Evolutionary conservation across 2,329 filamentous ascomycete species (phyloP).

Genomic region (Sarocladium brachiariae): DNA sequence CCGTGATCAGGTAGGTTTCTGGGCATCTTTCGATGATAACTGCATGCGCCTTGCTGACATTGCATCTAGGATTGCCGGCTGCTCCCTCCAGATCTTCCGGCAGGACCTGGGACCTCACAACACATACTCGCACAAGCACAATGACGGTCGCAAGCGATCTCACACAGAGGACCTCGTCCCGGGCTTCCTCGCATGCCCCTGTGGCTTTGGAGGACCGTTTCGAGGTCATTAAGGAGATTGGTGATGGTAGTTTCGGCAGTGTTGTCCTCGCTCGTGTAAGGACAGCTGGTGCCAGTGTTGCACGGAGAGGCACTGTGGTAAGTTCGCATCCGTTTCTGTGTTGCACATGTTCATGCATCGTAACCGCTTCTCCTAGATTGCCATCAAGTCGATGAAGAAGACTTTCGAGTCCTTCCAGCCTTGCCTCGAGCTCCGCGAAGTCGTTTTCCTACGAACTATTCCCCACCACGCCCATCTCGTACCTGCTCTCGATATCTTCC

Average conservation of each 20-base stretch:
- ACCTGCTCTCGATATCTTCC: conserved; percentile 95
- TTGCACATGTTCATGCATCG: conserved; percentile 13
- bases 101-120: conserved; percentile 11
- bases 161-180: conserved; percentile 59
- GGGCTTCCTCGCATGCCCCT: conserved; percentile 49
- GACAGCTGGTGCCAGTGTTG: conserved; percentile 80
- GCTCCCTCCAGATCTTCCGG: conserved; percentile 12
- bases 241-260: conserved; percentile 97
- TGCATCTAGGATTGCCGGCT: conserved; percentile 3
- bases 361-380: conserved; percentile 56
- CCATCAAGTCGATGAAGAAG: conserved; percentile 99
- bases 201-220: conserved; percentile 85
- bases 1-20: conserved; percentile 18
- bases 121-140: conserved; percentile 13
- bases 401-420: conserved; percentile 87
- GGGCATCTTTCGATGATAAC: background rate
- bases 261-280: conserved; percentile 88
- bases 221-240: conserved; percentile 95
- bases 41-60: background rate
- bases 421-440: conserved; percentile 89
- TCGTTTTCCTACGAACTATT: conserved; percentile 89
- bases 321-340: conserved; percentile 29
- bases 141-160: conserved; percentile 76
- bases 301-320: conserved; percentile 88
- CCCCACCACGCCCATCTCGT: conserved; percentile 87